These are phyloP conservation scores for Penicillium sp. DNA, from an alignment of 2,329 filamentous ascomycete species.

Conservation along the genomic window DNA sequence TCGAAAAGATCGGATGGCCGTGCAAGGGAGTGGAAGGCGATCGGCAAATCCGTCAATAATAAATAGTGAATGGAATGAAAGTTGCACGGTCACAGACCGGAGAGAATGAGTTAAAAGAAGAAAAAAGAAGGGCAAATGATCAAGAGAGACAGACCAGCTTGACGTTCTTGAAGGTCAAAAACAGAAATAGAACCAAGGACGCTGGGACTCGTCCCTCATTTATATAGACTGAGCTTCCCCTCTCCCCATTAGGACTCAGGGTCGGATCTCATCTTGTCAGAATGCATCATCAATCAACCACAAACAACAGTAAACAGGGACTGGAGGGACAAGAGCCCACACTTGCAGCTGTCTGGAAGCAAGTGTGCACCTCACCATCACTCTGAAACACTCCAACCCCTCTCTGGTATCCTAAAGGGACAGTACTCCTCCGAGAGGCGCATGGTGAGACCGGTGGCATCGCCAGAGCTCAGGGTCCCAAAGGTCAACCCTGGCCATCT, in stretches of 20 bases:
- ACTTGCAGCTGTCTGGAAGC: constrained; percentile 5
- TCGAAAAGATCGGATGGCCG: background rate
- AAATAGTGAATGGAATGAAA: constrained; percentile 15
- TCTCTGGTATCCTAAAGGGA: constrained; percentile 12
- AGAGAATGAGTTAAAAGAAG: constrained; percentile 20
- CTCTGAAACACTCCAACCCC: constrained; percentile 17
- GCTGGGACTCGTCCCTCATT: constrained; percentile 4
- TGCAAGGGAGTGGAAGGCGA: constrained; percentile 17
- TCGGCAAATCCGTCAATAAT: constrained; percentile 21
- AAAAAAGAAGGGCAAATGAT: constrained; percentile 12
- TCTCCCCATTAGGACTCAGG: too few relatives aligned
- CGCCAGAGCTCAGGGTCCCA: constrained; percentile 5
- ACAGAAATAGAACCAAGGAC: constrained; percentile 2
- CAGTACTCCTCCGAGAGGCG: constrained; percentile 10
- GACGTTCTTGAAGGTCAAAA: too few relatives aligned
- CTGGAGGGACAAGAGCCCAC: constrained; percentile 1
- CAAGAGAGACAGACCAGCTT: constrained; percentile 21
- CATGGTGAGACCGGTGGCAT: constrained; percentile 11
- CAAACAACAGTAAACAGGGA: constrained; percentile 13
- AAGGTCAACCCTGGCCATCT: constrained; percentile 1
- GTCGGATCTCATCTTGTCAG: background rate
- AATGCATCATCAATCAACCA: constrained; percentile 10
- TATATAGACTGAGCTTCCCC: constrained; percentile 14
- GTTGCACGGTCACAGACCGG: constrained; percentile 23
- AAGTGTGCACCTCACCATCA: constrained; percentile 3